Evolutionary conservation across 352 stramenopile species (phyloP).

Genomic region (Phytophthora melonis): DNA sequence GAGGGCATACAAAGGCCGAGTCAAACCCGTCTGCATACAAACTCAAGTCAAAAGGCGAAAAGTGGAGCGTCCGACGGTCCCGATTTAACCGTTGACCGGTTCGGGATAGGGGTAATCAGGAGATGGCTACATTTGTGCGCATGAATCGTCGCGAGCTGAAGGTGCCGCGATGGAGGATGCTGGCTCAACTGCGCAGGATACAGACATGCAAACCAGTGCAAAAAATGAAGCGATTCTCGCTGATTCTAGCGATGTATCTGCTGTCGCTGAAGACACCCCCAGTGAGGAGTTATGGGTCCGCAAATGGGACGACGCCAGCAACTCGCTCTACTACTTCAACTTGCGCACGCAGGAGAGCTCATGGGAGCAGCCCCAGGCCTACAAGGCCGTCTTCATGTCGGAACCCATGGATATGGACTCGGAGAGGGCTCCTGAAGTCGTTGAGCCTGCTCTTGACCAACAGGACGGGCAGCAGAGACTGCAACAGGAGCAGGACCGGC

Average conservation of each 20-base stretch:
- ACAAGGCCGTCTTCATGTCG: constrained; percentile 35
- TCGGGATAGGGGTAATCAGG: constrained; percentile 1
- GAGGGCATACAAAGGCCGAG: constrained; percentile 52
- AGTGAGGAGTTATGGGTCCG: constrained; percentile 38
- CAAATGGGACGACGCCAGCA: constrained; percentile 40
- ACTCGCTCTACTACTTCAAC: constrained; percentile 49
- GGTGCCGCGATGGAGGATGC: neutral
- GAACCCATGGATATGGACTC: constrained; percentile 23
- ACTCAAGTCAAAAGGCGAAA: neutral
- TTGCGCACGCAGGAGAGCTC: constrained; percentile 41
- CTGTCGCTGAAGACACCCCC: neutral
- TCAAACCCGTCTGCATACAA: neutral
- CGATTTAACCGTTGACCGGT: constrained; percentile 16
- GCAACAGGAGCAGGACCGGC: constrained; percentile 10
- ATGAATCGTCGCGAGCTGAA: constrained; percentile 18
- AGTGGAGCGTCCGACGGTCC: neutral
- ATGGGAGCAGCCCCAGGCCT: constrained; percentile 37
- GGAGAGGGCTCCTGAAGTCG: constrained; percentile 4
- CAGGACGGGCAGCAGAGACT: neutral
- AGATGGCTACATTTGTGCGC: constrained; percentile 17
- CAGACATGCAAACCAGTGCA: neutral
- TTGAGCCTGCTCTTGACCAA: neutral
- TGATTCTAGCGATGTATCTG: neutral
- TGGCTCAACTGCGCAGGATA: neutral
- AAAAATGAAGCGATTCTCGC: neutral